Percentiles rank a stretch among this genome's conserved stretches.
Conservation (phyloP, 306 rosid genomes). For the Argentina anserina region DNA sequence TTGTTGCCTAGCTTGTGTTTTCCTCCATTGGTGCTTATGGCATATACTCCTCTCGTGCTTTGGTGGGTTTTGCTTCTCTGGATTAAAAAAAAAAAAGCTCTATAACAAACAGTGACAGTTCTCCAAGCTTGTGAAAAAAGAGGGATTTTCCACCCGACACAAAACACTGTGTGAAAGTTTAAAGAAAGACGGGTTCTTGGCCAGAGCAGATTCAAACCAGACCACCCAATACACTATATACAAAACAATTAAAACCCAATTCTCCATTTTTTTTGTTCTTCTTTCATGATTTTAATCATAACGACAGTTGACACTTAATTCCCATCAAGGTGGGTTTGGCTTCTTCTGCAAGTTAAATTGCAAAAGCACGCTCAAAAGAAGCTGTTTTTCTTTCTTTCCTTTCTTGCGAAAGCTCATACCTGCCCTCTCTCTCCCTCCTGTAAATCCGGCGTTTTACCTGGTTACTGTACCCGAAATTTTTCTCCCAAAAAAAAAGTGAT, state of each 20-base stretch:
- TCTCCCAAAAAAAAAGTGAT: background rate
- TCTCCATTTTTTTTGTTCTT: constrained; percentile 1
- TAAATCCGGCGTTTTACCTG: constrained; percentile 43
- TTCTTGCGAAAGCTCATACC: constrained; percentile 26
- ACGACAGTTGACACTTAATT: constrained; percentile 15
- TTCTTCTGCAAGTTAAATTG: constrained; percentile 43
- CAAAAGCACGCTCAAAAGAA: constrained; percentile 6
- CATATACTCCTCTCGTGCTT: constrained; percentile 16
- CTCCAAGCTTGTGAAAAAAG: constrained; percentile 19
- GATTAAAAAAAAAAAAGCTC: constrained; percentile 22
- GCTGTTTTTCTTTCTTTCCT: background rate
- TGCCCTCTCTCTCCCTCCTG: constrained; percentile 25
- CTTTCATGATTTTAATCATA: background rate
- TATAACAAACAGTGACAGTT: constrained; percentile 37
- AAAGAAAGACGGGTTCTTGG: constrained; percentile 38
- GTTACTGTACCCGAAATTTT: constrained; percentile 3
- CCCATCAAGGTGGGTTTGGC: constrained; percentile 25
- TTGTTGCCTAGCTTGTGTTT: constrained; percentile 9
- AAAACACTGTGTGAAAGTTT: constrained; percentile 60
- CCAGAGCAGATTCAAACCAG: constrained; percentile 40
- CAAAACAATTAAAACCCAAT: background rate
- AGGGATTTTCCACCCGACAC: constrained; percentile 61
- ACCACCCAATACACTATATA: constrained; percentile 10
- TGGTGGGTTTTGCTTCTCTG: constrained; percentile 39
- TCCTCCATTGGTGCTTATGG: constrained; percentile 15